Percentiles rank a stretch among this genome's conserved stretches.
phyloP scores from a whole-genome alignment of 768 basidiomycete species.

The Boletus barrowsii region DNA sequence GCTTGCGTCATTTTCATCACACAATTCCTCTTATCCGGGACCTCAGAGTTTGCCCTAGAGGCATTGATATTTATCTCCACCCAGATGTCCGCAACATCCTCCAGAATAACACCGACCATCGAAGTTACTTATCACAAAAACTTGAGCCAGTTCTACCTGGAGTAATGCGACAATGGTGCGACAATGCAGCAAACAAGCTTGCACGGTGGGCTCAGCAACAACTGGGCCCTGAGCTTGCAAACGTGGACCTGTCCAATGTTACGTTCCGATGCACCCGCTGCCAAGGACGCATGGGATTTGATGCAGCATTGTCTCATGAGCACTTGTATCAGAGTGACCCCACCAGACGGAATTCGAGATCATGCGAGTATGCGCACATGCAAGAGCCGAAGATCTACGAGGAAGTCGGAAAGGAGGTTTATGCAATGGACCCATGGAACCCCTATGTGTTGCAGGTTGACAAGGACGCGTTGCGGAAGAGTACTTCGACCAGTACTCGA shows the following conservation, averaged over 20 bases:
- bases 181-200: background rate
- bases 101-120: background rate
- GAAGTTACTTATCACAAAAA: too few relatives aligned
- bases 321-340: too few relatives aligned
- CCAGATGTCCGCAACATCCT: background rate
- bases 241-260: background rate
- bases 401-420: background rate
- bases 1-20: background rate
- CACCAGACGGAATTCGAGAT: too few relatives aligned
- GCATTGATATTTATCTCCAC: background rate
- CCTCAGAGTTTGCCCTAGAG: background rate
- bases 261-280: too few relatives aligned
- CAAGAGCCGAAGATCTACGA: background rate
- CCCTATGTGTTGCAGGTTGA: background rate
- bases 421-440: background rate
- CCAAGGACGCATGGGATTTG: too few relatives aligned
- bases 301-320: too few relatives aligned
- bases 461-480: too few relatives aligned
- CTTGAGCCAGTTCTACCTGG: too few relatives aligned
- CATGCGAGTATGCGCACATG: background rate
- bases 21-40: too few relatives aligned
- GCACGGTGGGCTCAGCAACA: background rate
- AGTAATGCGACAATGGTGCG: background rate
- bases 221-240: background rate
- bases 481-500: too few relatives aligned